phyloP scores from a whole-genome alignment of 192 early-diverging fungal genomes.

The Mortierella antarctica region DNA sequence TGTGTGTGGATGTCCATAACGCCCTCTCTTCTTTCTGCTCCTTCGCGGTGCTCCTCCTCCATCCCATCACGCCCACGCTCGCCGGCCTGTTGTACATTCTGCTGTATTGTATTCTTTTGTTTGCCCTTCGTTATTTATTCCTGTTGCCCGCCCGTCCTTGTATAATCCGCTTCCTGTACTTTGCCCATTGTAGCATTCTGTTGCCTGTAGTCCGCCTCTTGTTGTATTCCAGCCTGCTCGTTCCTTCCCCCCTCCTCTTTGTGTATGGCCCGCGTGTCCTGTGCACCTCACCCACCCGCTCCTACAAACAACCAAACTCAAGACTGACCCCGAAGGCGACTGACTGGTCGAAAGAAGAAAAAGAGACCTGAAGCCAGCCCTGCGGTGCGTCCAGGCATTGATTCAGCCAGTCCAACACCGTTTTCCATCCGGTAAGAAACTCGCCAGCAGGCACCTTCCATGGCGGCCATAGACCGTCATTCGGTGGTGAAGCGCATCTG shows the following conservation, averaged over 20 bases:
- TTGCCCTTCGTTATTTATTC: not conserved
- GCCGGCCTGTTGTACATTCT: slow-evolving; percentile 6
- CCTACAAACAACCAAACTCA: too few species aligned
- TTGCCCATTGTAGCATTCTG: not conserved
- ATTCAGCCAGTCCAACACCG: too few species aligned
- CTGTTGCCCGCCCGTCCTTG: slow-evolving; percentile 1
- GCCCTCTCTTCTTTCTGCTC: slow-evolving; percentile 6
- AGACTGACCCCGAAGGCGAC: too few species aligned
- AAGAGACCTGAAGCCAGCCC: too few species aligned
- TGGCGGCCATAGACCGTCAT: too few species aligned
- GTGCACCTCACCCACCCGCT: too few species aligned
- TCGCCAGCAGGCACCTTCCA: too few species aligned
- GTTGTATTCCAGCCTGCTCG: not conserved
- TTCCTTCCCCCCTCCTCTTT: slow-evolving; percentile 1
- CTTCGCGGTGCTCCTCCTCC: slow-evolving; percentile 1
- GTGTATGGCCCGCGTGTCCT: too few species aligned
- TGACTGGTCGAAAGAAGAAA: too few species aligned
- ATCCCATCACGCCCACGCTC: slow-evolving; percentile 2
- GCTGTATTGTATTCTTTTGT: slow-evolving; percentile 18
- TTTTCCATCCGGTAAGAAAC: too few species aligned
- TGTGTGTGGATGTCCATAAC: not conserved
- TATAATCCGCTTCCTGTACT: not conserved
- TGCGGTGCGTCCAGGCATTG: too few species aligned
- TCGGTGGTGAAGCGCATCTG: too few species aligned
- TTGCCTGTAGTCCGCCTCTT: slow-evolving; percentile 16